Conservation (phyloP, 148 eudicot genomes). For the Chenopodium suecicum region DNA sequence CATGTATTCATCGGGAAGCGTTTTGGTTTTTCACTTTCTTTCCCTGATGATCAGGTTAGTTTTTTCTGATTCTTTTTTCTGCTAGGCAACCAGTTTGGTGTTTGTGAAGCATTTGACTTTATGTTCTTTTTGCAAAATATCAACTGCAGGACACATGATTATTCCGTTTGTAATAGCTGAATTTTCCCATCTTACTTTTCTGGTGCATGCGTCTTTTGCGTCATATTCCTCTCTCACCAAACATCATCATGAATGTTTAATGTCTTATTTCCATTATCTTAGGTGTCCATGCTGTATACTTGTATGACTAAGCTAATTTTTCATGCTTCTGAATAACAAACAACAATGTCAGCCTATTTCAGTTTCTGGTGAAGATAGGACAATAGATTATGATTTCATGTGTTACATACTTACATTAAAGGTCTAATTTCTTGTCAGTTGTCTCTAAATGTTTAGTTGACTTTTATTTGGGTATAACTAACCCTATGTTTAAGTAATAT, state of each 20-base stretch:
- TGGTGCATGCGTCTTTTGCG: neutral
- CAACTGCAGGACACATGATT: neutral
- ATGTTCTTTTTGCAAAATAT: neutral
- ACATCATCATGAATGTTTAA: neutral
- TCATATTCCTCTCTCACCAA: neutral
- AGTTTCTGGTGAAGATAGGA: neutral
- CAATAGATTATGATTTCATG: neutral
- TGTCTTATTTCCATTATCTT: neutral
- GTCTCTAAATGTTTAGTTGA: neutral
- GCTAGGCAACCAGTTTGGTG: neutral
- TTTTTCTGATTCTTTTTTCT: constrained; percentile 1
- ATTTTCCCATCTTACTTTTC: neutral
- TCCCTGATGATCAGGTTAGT: constrained; percentile 74
- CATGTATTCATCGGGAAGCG: constrained; percentile 56
- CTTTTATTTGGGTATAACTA: neutral
- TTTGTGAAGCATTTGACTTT: neutral
- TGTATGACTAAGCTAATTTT: neutral
- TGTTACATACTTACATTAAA: neutral
- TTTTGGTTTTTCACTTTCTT: constrained; percentile 61
- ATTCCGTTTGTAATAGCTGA: neutral
- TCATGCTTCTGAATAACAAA: neutral
- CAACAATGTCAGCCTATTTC: neutral
- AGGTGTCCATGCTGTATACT: neutral
- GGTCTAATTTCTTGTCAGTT: neutral
- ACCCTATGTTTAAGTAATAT: neutral